phyloP scores from a whole-genome alignment of 139 green algal species.

The Dunaliella primolecta region DNA sequence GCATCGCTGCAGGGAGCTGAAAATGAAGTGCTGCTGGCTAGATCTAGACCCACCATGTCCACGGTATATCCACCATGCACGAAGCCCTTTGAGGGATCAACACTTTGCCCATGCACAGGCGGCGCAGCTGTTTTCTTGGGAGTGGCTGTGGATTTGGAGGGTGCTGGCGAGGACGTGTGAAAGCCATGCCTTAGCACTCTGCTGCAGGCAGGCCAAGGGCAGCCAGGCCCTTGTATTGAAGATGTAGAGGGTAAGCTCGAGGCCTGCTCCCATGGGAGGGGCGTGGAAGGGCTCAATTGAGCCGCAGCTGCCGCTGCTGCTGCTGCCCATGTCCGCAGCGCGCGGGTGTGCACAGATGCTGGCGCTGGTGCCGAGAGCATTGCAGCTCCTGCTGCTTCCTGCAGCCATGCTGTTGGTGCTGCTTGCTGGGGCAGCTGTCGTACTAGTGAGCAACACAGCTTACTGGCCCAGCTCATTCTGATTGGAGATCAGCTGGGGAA shows the following conservation, averaged over 20 bases:
- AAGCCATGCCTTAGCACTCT: background rate
- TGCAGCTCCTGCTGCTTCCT: background rate
- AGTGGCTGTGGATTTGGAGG: no score
- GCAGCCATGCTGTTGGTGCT: no score
- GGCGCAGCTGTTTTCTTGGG: no score
- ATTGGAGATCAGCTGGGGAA: no score
- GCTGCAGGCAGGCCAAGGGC: background rate
- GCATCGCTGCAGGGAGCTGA: background rate
- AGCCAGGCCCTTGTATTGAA: background rate
- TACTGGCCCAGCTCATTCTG: no score
- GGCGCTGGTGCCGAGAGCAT: background rate
- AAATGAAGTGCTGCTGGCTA: no score
- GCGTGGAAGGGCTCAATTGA: no score
- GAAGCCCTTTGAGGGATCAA: slow-evolving; percentile 23
- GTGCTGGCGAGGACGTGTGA: background rate
- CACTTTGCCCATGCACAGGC: no score
- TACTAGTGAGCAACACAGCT: no score
- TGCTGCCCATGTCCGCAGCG: background rate
- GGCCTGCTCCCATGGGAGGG: no score
- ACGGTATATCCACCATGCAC: slow-evolving; percentile 28
- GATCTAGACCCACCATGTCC: background rate
- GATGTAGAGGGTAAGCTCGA: no score
- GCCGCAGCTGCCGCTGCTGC: slow-evolving; percentile 11
- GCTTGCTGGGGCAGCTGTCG: no score
- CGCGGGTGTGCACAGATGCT: background rate